Evolutionary conservation across 2,329 filamentous ascomycete genomes (phyloP).

Genomic region (Chaetomiaceae sp.): DNA sequence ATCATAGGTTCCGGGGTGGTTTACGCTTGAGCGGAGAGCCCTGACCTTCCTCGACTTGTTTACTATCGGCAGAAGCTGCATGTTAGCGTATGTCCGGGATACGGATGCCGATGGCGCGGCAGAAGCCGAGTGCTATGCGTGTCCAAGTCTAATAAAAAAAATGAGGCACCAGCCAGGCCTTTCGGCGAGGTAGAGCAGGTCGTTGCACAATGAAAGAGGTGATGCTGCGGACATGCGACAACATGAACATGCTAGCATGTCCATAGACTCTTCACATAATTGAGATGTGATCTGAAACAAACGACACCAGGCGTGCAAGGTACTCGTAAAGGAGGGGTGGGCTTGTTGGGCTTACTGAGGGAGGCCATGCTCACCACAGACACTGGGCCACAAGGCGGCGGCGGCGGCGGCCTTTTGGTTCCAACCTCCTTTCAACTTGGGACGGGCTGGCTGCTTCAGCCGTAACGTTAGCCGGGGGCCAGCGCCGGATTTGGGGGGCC

Average conservation of each 20-base stretch:
- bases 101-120: not conserved
- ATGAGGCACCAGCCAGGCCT: not conserved
- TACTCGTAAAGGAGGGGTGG: slow-evolving; percentile 2
- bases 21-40: not conserved
- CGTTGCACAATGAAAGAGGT: no score
- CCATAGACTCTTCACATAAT: no score
- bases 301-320: not conserved
- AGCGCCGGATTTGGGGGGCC: slow-evolving; percentile 12
- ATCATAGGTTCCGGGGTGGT: not conserved
- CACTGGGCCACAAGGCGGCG: not conserved
- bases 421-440: no score
- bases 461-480: not conserved
- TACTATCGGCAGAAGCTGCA: slow-evolving; percentile 49
- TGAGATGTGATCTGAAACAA: not conserved
- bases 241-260: no score
- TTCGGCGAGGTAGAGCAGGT: no score
- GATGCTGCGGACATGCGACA: no score
- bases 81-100: slow-evolving; percentile 43
- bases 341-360: slow-evolving; percentile 25
- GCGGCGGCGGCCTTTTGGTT: no score
- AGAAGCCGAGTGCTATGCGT: not conserved
- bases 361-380: slow-evolving; percentile 21
- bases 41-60: slow-evolving; percentile 54
- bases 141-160: not conserved
- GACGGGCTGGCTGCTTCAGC: not conserved